phyloP scores from a whole-genome alignment of 73 alveolate genomes.

The Paramecium sexaurelia region DNA sequence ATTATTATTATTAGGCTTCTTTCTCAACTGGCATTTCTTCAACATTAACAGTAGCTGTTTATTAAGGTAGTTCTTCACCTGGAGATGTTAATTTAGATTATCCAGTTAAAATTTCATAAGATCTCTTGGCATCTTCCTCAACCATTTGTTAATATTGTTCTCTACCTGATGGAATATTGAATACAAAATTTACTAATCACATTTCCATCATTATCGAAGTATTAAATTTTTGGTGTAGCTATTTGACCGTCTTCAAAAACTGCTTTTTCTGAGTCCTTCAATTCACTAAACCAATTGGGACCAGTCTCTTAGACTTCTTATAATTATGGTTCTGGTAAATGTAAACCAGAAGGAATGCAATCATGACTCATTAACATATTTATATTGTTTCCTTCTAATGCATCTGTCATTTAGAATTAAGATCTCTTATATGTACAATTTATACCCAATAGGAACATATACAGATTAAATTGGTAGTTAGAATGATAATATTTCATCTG shows the following conservation, averaged over 20 bases:
- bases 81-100: not conserved
- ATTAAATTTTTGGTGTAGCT: conserved; percentile 12
- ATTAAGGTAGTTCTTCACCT: not conserved
- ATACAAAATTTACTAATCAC: not conserved
- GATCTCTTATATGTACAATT: not conserved
- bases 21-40: not conserved
- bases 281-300: not conserved
- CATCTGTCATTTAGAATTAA: conserved; percentile 10
- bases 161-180: not conserved
- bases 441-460: conserved; percentile 31
- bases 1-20: not conserved
- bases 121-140: conserved; percentile 25
- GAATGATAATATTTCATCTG: not conserved
- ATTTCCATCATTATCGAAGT: conserved; percentile 7
- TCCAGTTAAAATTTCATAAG: not conserved
- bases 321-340: conserved; percentile 6
- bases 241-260: not conserved
- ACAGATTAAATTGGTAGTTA: conserved; percentile 3
- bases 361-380: conserved; percentile 12
- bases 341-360: not conserved
- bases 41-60: not conserved
- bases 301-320: not conserved
- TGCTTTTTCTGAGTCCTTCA: not conserved
- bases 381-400: not conserved
- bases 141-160: not conserved